These are phyloP conservation scores for Fusarium incarnatum DNA, from an alignment of 2,329 filamentous ascomycete genomes.

Conservation along the genomic window DNA sequence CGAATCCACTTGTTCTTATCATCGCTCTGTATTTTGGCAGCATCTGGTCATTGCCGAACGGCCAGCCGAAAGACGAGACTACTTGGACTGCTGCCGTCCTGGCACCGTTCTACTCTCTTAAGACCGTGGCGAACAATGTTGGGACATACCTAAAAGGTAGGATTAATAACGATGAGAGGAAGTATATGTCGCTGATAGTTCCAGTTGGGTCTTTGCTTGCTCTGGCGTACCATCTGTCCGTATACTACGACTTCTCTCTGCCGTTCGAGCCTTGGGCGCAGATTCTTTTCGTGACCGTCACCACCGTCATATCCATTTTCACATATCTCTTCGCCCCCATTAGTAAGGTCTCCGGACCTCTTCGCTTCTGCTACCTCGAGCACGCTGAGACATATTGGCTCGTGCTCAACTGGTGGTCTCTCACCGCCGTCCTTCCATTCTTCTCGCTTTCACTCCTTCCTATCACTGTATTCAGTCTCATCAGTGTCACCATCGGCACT, in stretches of 20 bases:
- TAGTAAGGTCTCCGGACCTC: constrained; percentile 21
- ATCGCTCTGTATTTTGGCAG: constrained; percentile 16
- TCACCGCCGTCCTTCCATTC: constrained; percentile 19
- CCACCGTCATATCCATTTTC: background rate
- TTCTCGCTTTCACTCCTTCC: constrained; percentile 17
- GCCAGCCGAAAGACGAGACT: background rate
- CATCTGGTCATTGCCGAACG: constrained; percentile 12
- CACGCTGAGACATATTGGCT: constrained; percentile 35
- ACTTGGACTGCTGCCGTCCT: constrained; percentile 12
- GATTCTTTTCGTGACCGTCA: constrained; percentile 5
- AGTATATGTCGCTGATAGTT: too few relatives aligned
- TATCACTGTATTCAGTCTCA: constrained; percentile 6
- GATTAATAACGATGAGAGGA: too few relatives aligned
- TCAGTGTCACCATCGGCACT: constrained; percentile 13
- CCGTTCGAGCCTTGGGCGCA: constrained; percentile 21
- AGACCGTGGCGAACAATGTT: constrained; percentile 13
- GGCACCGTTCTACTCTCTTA: constrained; percentile 12
- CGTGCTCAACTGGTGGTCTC: constrained; percentile 27
- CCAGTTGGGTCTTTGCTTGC: constrained; percentile 20
- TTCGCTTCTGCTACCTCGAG: constrained; percentile 34
- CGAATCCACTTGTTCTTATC: constrained; percentile 9
- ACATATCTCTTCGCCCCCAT: constrained; percentile 24
- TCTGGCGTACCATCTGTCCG: constrained; percentile 13
- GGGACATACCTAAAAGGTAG: constrained; percentile 29
- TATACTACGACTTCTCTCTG: constrained; percentile 23